Evolutionary conservation across 768 basidiomycete species (phyloP), one percentile per base, ranked within the genome.

Genomic region (Royoungia palumana): DNA sequence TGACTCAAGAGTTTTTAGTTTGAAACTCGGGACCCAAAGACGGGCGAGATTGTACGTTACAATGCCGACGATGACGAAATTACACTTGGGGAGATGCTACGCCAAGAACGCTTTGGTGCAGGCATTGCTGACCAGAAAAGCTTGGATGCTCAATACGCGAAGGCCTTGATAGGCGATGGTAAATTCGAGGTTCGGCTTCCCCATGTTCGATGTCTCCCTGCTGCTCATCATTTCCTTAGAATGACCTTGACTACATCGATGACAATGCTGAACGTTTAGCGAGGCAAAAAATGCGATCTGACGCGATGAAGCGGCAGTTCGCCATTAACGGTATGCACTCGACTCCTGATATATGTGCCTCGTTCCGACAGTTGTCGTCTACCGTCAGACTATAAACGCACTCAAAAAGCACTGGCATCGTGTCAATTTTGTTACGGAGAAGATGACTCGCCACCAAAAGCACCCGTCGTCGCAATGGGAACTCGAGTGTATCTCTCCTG

Each of bases 231-330:
- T 20, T 13, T 35, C 47, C 35, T 10, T 47, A 93, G 87, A 86
- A 87, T 55, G 82, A 94, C 59, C 72, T 94, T 27, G 96, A 97
- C 39, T 98, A 98, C 58, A 86, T 96, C 54, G 96, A 99, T 56
- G 96, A 98, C 55, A 95, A 97, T 64, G 94, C 93, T 1, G 95
- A 95, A 60, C 86, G 84, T 56, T 76, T 98, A 0, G 91, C 89
- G 34, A 75, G 94, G 47, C 85, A 92, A 68, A 98, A 95, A 70
- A 94, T 97, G 90, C 88, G 94, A 44, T 83, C 86, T 5, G 95
- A 98, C 61, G 91, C 87, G 19, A 92, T 96, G 87, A 98, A 94
- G 66, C 82, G 94, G 38, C 89, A 93, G 57, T 99, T 97, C 66
- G 96, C 96, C 12, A 89, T 99, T 54, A 82, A 97, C 50, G 94